phyloP scores from a whole-genome alignment of 345 rosid species.

The Geranium rotundifolium region DNA sequence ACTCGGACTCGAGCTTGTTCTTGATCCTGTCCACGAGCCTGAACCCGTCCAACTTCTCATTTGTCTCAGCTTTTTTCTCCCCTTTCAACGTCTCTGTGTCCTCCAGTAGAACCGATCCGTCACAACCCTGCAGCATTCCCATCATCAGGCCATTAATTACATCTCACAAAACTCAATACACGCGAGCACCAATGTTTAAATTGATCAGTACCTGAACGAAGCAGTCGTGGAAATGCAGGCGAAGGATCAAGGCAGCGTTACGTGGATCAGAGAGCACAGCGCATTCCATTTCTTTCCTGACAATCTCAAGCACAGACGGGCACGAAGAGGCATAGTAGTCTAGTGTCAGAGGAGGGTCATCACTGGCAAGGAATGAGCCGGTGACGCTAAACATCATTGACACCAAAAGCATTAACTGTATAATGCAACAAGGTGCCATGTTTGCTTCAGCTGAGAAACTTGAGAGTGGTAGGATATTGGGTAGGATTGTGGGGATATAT shows the following conservation, averaged over 20 bases:
- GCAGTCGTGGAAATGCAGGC: constrained; percentile 86
- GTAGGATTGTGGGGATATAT: not conserved
- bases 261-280: constrained; percentile 74
- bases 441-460: not conserved
- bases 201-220: constrained; percentile 59
- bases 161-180: too few relatives aligned
- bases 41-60: constrained; percentile 48
- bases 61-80: constrained; percentile 62
- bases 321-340: constrained; percentile 65
- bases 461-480: not conserved
- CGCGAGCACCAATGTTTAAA: too few relatives aligned
- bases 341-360: constrained; percentile 39
- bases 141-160: too few relatives aligned
- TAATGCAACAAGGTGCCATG: not conserved
- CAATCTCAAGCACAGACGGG: constrained; percentile 49
- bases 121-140: constrained; percentile 55
- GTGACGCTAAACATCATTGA: constrained; percentile 15
- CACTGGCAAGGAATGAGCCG: constrained; percentile 17
- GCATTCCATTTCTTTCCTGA: constrained; percentile 83
- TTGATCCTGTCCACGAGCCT: constrained; percentile 65
- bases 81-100: constrained; percentile 54
- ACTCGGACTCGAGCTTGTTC: constrained; percentile 82
- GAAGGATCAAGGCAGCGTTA: constrained; percentile 57
- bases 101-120: constrained; percentile 75
- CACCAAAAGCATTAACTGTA: constrained; percentile 5